Base-by-base conservation (phyloP, 108 stramenopile genomes). In the Cyclostephanos invisitatus region DNA sequence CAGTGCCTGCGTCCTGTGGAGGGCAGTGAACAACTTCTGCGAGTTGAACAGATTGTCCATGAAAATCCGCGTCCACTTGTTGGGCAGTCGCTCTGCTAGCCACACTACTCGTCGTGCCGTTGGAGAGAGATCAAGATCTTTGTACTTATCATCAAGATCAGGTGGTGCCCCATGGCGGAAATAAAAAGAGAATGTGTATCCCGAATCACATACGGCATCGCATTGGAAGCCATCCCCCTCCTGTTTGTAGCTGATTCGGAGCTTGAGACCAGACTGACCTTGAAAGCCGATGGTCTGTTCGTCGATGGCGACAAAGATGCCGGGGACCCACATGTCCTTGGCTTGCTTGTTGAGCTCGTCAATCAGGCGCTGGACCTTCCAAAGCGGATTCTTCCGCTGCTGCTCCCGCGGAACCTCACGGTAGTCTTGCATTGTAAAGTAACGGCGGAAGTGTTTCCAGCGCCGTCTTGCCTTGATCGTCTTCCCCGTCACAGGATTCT, bases 201-300 rank as follows among this genome's bases (percentile, higher is more conserved):
- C 67, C 17, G 25, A 28, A 20, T 50, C 49, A 50, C 49, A 50
- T 3, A 50, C 8, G 3, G 49, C 70, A 37, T 69, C 70, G 8
- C 65, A 66, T 38, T 70, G 62, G 48, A 62, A 77, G 2, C 76
- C 76, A 69, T n/a, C 71, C n/a, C 69, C 76, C 53, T 77, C 70
- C 57, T 24, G 56, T 35, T 77, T 70, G 76, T 70, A 77, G 12
- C 61, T 53, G 20, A 77, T 70, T 5, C 62, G 0, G 2, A 54
- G 47, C 20, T 61, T n/a, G n/a, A n/a, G 29, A 7, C 47, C 58
- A 46, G 63, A 62, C 18, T 64, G 48, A 20, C 62, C 76, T 28
- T 77, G 32, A 35, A 76, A 76, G 15, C 75, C 68, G 24, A 70
- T 62, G 1, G 69, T 77, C 40, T 71, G 68, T 57, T 77, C 70